phyloP scores from a whole-genome alignment of 2,329 filamentous ascomycete species.

The Lecanosticta acicola region DNA sequence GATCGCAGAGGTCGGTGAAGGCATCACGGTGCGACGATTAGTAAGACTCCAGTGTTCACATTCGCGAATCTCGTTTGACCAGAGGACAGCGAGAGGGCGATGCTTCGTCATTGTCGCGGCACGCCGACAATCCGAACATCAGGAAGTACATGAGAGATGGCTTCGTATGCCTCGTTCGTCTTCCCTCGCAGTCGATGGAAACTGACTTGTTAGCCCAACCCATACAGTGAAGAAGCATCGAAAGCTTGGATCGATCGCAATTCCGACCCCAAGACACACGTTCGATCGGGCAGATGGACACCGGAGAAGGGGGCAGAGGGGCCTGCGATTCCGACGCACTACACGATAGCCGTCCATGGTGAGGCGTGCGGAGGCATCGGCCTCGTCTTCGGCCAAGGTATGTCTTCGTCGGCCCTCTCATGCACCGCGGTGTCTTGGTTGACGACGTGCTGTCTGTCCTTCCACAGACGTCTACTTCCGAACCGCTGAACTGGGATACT shows the following conservation, averaged over 20 bases:
- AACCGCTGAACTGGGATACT: slow-evolving; percentile 40
- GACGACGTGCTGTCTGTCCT: not conserved
- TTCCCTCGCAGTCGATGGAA: too few relatives aligned
- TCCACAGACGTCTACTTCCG: slow-evolving; percentile 34
- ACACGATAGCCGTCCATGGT: slow-evolving; percentile 23
- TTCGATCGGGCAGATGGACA: slow-evolving; percentile 19
- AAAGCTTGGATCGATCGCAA: slow-evolving; percentile 34
- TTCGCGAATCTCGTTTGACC: too few relatives aligned
- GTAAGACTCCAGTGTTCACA: too few relatives aligned
- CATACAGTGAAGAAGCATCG: slow-evolving; percentile 35
- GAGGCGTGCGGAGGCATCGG: slow-evolving; percentile 36
- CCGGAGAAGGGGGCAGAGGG: slow-evolving; percentile 15
- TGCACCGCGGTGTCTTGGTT: not conserved
- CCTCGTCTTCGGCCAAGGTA: slow-evolving; percentile 30
- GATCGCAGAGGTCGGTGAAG: too few relatives aligned
- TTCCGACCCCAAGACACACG: slow-evolving; percentile 8
- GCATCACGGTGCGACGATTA: too few relatives aligned
- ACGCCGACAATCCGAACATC: too few relatives aligned
- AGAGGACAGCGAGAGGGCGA: too few relatives aligned
- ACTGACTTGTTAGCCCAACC: too few relatives aligned
- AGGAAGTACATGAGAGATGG: too few relatives aligned
- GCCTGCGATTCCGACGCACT: slow-evolving; percentile 16
- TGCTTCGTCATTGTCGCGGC: too few relatives aligned
- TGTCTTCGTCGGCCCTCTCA: not conserved
- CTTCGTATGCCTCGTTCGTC: too few relatives aligned